Evolutionary conservation across 2,329 filamentous ascomycete genomes (phyloP).

Genomic region (Salinomyces thailandicus): DNA sequence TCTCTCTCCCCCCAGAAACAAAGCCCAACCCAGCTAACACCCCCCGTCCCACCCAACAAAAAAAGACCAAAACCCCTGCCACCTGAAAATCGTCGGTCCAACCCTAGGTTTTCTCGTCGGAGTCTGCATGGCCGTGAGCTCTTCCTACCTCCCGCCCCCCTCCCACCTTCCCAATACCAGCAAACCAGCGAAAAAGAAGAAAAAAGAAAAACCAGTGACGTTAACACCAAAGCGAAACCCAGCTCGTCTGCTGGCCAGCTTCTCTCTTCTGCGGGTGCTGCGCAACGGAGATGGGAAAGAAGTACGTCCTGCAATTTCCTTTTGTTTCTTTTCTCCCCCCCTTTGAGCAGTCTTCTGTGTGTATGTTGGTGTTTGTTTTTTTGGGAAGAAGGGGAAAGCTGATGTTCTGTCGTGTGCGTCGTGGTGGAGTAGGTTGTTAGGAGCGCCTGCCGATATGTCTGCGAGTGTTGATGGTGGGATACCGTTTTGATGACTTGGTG

Average conservation of each 20-base stretch:
- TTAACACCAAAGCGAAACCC: background rate
- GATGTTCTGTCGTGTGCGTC: no score
- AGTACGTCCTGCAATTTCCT: background rate
- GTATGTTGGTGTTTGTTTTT: no score
- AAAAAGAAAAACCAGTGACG: background rate
- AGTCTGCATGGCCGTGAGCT: constrained; percentile 23
- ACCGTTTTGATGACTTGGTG: constrained; percentile 23
- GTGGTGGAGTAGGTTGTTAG: constrained; percentile 18
- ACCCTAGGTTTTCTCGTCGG: constrained; percentile 27
- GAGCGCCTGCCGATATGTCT: constrained; percentile 25
- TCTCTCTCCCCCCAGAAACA: no score
- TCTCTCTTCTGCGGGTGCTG: constrained; percentile 29
- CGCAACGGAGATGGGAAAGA: constrained; percentile 20
- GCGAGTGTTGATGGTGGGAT: constrained; percentile 23
- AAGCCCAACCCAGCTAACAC: no score
- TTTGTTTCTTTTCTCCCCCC: no score
- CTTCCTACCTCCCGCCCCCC: no score
- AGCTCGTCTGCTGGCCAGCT: constrained; percentile 29
- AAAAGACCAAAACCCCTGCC: constrained; percentile 30
- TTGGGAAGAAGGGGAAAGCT: no score
- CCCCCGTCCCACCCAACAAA: no score
- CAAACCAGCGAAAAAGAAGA: no score
- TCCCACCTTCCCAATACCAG: no score
- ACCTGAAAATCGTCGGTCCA: constrained; percentile 30
- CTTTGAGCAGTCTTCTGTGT: no score